Conservation (phyloP, 1,139 yeast genomes). For the Blastobotrys malaysiensis region DNA sequence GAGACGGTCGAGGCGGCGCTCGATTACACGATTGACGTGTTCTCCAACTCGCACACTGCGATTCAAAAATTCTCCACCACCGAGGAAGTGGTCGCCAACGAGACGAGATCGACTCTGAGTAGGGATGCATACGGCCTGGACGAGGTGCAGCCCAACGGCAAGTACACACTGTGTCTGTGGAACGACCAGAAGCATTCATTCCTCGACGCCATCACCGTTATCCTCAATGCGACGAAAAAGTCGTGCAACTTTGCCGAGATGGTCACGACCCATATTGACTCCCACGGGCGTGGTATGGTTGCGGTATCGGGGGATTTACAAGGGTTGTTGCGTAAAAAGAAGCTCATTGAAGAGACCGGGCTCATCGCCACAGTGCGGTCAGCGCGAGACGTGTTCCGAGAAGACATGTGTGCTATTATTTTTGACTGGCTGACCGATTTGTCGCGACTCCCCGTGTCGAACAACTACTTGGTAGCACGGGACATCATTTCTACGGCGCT, state of each 20-base stretch:
- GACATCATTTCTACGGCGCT: slow-evolving; percentile 53
- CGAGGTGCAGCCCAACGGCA: slow-evolving; percentile 41
- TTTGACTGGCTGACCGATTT: slow-evolving; percentile 60
- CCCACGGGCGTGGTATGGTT: slow-evolving; percentile 65
- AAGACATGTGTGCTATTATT: slow-evolving; percentile 74
- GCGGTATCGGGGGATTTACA: slow-evolving; percentile 49
- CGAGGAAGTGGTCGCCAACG: slow-evolving; percentile 24
- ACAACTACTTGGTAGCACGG: slow-evolving; percentile 45
- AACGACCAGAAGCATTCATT: slow-evolving; percentile 77
- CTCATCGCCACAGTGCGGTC: slow-evolving; percentile 63
- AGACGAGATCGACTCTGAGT: slow-evolving; percentile 34
- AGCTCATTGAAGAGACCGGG: slow-evolving; percentile 52
- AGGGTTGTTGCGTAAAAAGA: slow-evolving; percentile 50
- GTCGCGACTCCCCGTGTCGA: slow-evolving; percentile 50
- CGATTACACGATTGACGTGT: slow-evolving; percentile 74
- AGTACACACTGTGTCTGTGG: slow-evolving; percentile 58
- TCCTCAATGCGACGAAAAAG: slow-evolving; percentile 59
- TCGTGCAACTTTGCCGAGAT: slow-evolving; percentile 64
- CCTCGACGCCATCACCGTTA: slow-evolving; percentile 65
- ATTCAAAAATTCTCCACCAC: slow-evolving; percentile 27
- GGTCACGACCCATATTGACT: slow-evolving; percentile 63
- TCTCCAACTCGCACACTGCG: slow-evolving; percentile 43
- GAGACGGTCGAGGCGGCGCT: slow-evolving; percentile 50
- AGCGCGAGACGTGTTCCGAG: slow-evolving; percentile 66
- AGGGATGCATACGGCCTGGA: slow-evolving; percentile 38